phyloP scores from a whole-genome alignment of 331 rosid species.

The Rosa hybrid region DNA sequence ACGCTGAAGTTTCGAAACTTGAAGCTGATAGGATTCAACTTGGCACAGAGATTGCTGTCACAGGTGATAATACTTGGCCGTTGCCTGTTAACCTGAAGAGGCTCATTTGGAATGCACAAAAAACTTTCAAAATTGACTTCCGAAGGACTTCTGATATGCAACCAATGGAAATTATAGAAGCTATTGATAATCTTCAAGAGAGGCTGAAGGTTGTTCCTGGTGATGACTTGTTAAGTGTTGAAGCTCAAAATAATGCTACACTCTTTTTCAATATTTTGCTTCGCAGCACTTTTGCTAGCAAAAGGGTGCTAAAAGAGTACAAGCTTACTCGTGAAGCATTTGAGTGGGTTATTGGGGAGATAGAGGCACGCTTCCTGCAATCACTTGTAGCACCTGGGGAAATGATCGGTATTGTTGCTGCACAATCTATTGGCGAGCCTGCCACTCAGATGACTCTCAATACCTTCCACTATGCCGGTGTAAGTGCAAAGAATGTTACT shows the following conservation, averaged over 20 bases:
- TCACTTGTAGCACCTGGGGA: conserved; percentile 96
- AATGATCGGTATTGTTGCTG: conserved; percentile 98
- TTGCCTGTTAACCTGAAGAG: conserved; percentile 94
- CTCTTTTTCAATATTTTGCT: conserved; percentile 81
- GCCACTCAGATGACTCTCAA: conserved; percentile 99
- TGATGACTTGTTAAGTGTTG: conserved; percentile 82
- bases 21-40: conserved; percentile 80
- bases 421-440: conserved; percentile 98
- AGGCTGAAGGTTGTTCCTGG: conserved; percentile 95
- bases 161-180: conserved; percentile 91
- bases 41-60: conserved; percentile 81
- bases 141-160: conserved; percentile 98
- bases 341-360: conserved; percentile 96
- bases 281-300: conserved; percentile 96
- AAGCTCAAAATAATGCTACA: conserved; percentile 97
- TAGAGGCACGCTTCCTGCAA: conserved; percentile 92
- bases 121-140: conserved; percentile 89
- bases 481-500: conserved; percentile 97
- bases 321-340: conserved; percentile 98
- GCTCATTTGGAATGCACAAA: conserved; percentile 97
- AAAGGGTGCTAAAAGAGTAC: conserved; percentile 91
- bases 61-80: conserved; percentile 86
- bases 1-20: conserved; percentile 87
- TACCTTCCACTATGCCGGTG: conserved; percentile 99
- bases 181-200: conserved; percentile 97